A percentile compares a stretch with the other conserved stretches of the same genome.
phyloP scores from a whole-genome alignment of 139 green algal species.

The Ettlia oleoabundans region DNA sequence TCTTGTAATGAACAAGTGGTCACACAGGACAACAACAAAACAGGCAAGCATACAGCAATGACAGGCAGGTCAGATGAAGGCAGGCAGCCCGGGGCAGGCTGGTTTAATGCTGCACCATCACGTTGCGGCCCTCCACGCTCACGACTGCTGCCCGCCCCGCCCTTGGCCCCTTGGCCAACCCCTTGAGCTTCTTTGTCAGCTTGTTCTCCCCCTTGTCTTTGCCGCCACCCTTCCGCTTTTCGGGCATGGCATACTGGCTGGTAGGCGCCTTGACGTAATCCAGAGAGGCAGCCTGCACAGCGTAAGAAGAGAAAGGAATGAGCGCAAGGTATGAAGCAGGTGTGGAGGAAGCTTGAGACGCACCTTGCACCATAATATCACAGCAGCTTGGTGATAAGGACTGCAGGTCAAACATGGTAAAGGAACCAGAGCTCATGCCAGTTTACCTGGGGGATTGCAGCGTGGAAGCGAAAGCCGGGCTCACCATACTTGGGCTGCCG shows the following conservation, averaged over 20 bases:
- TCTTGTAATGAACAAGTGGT: too few species aligned
- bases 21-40: background rate
- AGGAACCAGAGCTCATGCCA: background rate
- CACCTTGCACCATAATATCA: background rate
- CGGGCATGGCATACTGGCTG: constrained; percentile 37
- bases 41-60: background rate
- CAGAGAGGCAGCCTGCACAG: constrained; percentile 44
- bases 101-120: constrained; percentile 44
- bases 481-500: constrained; percentile 40
- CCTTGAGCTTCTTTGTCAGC: constrained; percentile 54
- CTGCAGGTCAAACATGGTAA: background rate
- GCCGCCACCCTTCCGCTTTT: constrained; percentile 2
- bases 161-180: constrained; percentile 38
- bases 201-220: constrained; percentile 47
- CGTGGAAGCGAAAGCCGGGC: constrained; percentile 55
- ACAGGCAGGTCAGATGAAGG: too few species aligned
- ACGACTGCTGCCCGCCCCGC: constrained; percentile 47
- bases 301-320: background rate
- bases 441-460: constrained; percentile 50
- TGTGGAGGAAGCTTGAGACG: background rate
- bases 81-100: too few species aligned
- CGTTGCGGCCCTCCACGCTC: constrained; percentile 51
- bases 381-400: background rate
- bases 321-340: background rate
- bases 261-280: constrained; percentile 64